These are phyloP conservation scores for Curvularia hawaiiensis DNA, from an alignment of 2,329 filamentous ascomycete species.

Conservation along the genomic window DNA sequence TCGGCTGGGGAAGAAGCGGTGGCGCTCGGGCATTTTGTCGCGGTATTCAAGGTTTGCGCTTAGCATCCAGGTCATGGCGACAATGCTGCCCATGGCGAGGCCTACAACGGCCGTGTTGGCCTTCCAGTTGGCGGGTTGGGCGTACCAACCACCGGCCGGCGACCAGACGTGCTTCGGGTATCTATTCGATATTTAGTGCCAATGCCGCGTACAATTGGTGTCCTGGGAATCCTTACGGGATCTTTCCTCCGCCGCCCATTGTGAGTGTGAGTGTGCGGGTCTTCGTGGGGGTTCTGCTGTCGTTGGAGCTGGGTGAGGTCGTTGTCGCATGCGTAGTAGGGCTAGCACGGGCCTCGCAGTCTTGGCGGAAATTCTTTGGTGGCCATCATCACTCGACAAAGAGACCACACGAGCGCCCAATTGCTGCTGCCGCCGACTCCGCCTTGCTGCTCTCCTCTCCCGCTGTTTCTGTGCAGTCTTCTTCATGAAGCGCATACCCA, in stretches of 20 bases:
- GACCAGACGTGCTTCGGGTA: slow-evolving; percentile 99
- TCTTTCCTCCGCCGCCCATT: slow-evolving; percentile 68
- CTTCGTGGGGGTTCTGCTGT: slow-evolving; percentile 21
- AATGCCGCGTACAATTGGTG: slow-evolving; percentile 19
- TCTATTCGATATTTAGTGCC: slow-evolving; percentile 53
- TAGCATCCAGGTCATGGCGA: slow-evolving; percentile 70
- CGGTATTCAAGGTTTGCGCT: slow-evolving; percentile 77
- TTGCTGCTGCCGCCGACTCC: slow-evolving; percentile 27
- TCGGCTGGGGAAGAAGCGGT: slow-evolving; percentile 82
- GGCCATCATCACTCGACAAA: slow-evolving; percentile 27
- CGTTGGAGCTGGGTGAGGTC: slow-evolving; percentile 26
- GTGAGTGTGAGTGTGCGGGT: slow-evolving; percentile 63
- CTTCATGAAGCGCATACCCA: slow-evolving; percentile 66
- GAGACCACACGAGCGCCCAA: slow-evolving; percentile 34
- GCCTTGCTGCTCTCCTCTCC: slow-evolving; percentile 18
- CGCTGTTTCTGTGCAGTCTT: slow-evolving; percentile 10
- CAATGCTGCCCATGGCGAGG: slow-evolving; percentile 70
- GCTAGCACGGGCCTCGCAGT: slow-evolving; percentile 18
- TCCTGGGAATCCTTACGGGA: slow-evolving; percentile 58
- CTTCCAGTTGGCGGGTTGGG: slow-evolving; percentile 94
- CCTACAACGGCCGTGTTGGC: slow-evolving; percentile 82
- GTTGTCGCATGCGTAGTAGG: slow-evolving; percentile 23
- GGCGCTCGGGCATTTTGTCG: slow-evolving; percentile 75
- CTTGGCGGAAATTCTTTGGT: slow-evolving; percentile 46
- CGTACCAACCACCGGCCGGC: slow-evolving; percentile 96